phyloP scores from a whole-genome alignment of 1,139 yeast genomes.

The Casaregolazyma lundiana region DNA sequence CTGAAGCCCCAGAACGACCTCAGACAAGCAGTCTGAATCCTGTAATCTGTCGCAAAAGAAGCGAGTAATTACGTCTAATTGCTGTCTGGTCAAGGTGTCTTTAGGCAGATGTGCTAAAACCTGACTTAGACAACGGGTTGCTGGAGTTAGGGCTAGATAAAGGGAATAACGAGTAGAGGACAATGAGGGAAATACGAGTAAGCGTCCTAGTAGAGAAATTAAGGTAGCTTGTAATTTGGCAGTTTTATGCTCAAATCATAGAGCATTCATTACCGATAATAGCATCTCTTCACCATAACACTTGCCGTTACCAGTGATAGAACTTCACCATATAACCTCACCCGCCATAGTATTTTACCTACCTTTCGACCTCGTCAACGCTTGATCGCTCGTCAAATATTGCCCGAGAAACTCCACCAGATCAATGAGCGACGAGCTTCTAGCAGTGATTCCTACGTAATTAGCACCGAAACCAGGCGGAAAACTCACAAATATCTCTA shows the following conservation, averaged over 20 bases:
- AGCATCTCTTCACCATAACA: no score
- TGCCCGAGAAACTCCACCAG: slow-evolving; percentile 54
- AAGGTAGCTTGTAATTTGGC: no score
- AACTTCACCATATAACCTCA: no score
- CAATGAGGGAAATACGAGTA: background rate
- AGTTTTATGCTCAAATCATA: no score
- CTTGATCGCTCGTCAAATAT: slow-evolving; percentile 65
- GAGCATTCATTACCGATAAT: no score
- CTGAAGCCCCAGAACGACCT: slow-evolving; percentile 53
- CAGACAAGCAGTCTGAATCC: slow-evolving; percentile 53
- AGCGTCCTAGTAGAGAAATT: no score
- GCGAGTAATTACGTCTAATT: slow-evolving; percentile 58
- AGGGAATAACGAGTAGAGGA: background rate
- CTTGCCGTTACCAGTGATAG: no score
- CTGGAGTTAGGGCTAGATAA: slow-evolving; percentile 23
- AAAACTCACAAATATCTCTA: slow-evolving; percentile 4
- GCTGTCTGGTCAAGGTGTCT: slow-evolving; percentile 50
- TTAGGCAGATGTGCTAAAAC: slow-evolving; percentile 42
- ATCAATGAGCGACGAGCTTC: slow-evolving; percentile 44
- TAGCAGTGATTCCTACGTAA: slow-evolving; percentile 16
- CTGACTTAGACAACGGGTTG: slow-evolving; percentile 56
- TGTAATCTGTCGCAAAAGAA: slow-evolving; percentile 64
- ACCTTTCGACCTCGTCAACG: slow-evolving; percentile 41
- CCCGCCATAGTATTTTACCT: no score
- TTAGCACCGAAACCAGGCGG: background rate